A percentile compares a stretch with the other conserved stretches of the same genome.
Conservation (phyloP, 176 grass and related monocot species). For the Eragrostis nindensis region DNA sequence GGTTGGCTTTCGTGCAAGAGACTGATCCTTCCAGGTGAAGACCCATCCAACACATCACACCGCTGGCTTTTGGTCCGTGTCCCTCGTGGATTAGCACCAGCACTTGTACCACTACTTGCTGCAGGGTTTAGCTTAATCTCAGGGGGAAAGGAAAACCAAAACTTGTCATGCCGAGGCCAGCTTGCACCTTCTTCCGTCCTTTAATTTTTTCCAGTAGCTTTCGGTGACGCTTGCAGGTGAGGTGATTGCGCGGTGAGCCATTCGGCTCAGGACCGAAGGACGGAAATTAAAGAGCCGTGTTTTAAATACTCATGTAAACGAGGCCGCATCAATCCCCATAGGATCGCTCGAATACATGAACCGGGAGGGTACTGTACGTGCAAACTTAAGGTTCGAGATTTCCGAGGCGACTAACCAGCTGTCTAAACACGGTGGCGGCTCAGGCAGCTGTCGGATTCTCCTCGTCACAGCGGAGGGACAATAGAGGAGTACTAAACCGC, state of each 20-base stretch:
- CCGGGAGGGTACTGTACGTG: slow-evolving; percentile 17
- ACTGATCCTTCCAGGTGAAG: slow-evolving; percentile 16
- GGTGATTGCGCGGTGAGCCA: slow-evolving; percentile 41
- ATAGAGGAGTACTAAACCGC: too few relatives aligned
- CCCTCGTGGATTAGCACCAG: neutral
- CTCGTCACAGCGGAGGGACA: too few relatives aligned
- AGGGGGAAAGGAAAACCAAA: neutral
- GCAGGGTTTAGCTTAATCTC: slow-evolving; percentile 28
- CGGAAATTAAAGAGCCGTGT: neutral
- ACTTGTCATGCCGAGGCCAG: neutral
- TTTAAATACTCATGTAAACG: neutral
- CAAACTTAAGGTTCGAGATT: slow-evolving; percentile 1
- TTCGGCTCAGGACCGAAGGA: slow-evolving; percentile 14
- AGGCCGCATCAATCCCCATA: slow-evolving; percentile 1
- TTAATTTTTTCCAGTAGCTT: neutral
- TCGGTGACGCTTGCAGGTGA: neutral
- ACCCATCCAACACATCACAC: too few relatives aligned
- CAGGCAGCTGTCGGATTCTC: slow-evolving; percentile 32
- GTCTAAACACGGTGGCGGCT: neutral
- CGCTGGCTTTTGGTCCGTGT: too few relatives aligned
- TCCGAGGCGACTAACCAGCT: neutral
- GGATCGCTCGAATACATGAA: neutral
- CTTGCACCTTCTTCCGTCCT: slow-evolving; percentile 11
- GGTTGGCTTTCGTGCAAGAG: slow-evolving; percentile 20
- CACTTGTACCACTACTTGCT: slow-evolving; percentile 9